Base-by-base conservation (phyloP, 139 green algal genomes). In the Picochlorum sp. region DNA sequence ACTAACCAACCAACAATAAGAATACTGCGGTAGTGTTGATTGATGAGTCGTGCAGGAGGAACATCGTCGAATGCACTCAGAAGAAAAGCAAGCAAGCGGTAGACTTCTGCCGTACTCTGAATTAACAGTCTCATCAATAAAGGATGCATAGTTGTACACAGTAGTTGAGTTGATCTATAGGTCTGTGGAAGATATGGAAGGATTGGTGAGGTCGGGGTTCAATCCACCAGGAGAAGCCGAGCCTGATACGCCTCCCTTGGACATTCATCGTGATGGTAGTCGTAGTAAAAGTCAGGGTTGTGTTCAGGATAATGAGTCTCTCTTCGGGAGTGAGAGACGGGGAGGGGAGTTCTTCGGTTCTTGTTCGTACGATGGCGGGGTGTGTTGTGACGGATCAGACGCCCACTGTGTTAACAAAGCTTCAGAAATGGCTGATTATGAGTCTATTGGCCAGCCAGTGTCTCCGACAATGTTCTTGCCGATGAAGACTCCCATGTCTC, bases 381-480 rank as follows among this genome's bases (percentile, higher is more conserved):
- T 41, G n/a, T 41, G 34, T 41, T 11, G 34, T 41, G 34, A 41
- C 34, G 38, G 24, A 59, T 62, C 11, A 24, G 20, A 37, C 63
- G 10, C 73, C 76, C 3, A 74, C 63, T 16, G 81, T 88, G 1
- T 62, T 90, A 9, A 74, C 47, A 13, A 92, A 92, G 64, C 70
- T 92, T 13, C 75, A 87, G 45, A 91, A 92, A 64, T 91, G 84
- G 84, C 73, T 7, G 73, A 86, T 57, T 88, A 86, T 60, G 34
- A 54, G 9, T 69, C 70, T 4, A 64, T 76, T 38, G 84, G 84
- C 10, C n/a, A 69, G 10, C 69, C 69, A 8, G 73, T 87, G 2
- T 7, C 49, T 2, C 72, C 76, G 24, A 78, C 75, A 26, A 65
- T 26, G 30, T 85, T 89, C 26, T 30, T 89, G 2, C 83, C 83